Evolutionary conservation across 257 asterid genomes (phyloP).

Genomic region (Cordia subcordata): DNA sequence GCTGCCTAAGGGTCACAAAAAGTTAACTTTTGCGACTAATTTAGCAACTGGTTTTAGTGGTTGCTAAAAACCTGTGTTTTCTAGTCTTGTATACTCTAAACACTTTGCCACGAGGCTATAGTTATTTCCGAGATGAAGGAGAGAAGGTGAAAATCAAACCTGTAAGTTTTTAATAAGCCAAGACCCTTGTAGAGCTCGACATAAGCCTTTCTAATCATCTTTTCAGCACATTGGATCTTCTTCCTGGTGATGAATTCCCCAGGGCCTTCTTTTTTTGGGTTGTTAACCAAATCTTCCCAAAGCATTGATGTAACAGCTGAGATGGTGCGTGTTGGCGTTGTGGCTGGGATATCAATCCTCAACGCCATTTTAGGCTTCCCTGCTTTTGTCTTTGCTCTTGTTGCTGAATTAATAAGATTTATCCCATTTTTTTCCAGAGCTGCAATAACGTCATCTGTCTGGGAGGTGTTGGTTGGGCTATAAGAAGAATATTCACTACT

Average conservation of each 20-base stretch:
- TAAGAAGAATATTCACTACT: slow-evolving; percentile 49
- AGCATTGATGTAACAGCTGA: slow-evolving; percentile 75
- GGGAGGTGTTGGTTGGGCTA: slow-evolving; percentile 31
- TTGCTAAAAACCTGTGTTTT: no score
- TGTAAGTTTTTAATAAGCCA: slow-evolving; percentile 74
- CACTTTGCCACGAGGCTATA: no score
- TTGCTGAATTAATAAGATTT: slow-evolving; percentile 48
- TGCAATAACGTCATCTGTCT: slow-evolving; percentile 53
- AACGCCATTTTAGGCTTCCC: slow-evolving; percentile 59
- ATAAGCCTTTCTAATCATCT: slow-evolving; percentile 91
- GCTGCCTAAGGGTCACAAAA: no score
- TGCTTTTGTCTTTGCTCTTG: slow-evolving; percentile 37
- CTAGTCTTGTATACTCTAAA: no score
- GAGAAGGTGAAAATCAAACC: slow-evolving; percentile 26
- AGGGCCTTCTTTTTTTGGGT: slow-evolving; percentile 51
- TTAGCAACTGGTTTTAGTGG: no score
- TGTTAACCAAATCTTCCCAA: slow-evolving; percentile 74
- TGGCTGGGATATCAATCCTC: slow-evolving; percentile 82
- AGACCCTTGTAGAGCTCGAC: slow-evolving; percentile 91
- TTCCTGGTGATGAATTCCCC: slow-evolving; percentile 54
- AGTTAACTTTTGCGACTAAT: no score
- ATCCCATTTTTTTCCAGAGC: slow-evolving; percentile 68
- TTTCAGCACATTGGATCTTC: slow-evolving; percentile 84
- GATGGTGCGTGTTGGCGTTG: slow-evolving; percentile 73
- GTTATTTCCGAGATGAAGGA: no score